Base-by-base conservation (phyloP, 179 eudicot species). In the Drosera spatulata region DNA sequence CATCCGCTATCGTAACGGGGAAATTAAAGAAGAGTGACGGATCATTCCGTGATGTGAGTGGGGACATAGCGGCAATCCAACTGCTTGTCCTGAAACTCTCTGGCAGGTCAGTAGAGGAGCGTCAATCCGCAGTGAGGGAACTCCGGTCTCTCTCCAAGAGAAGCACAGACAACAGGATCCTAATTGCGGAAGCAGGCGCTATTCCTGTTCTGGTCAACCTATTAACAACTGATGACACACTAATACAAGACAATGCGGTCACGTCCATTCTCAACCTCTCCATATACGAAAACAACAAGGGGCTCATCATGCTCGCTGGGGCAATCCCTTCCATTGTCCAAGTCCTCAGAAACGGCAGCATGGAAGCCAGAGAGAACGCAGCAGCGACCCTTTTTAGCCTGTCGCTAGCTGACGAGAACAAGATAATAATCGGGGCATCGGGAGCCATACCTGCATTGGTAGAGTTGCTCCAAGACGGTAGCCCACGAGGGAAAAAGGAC, bases 381-480 rank as follows among this genome's bases (percentile, higher is more conserved):
- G 68, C 68, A 9, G 68, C 68, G 5, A 64, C 68, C 54, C 61
- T 64, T 56, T 64, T 64, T 64, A 64, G 68, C 55, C 39, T 64
- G 60, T 64, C 68, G 54, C 68, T 64, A 46, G 68, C 68, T 11
- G 68, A 56, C 49, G 68, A 64, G 55, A 64, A 64, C 61, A 64
- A 64, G 61, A 64, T 64, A 39, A 64, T 64, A 64, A 64, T 64
- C 4, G 68, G 68, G 15, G 68, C 68, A 3, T 64, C 68, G 3
- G 68, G 61, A 10, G 68, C 68, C 12, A 64, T 64, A 4, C 48
- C 68, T 4, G 68, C 68, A 7, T 15, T 64, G 15, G 68, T 64
- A 9, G 68, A 64, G 15, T 41, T 64, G 38, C 61, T 64, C 55
- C 61, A 64, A 39, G 12, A 50, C 39, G 68, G 68, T 14, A 64